phyloP scores from a whole-genome alignment of 768 basidiomycete genomes.

The Xerocomus potaroensis region DNA sequence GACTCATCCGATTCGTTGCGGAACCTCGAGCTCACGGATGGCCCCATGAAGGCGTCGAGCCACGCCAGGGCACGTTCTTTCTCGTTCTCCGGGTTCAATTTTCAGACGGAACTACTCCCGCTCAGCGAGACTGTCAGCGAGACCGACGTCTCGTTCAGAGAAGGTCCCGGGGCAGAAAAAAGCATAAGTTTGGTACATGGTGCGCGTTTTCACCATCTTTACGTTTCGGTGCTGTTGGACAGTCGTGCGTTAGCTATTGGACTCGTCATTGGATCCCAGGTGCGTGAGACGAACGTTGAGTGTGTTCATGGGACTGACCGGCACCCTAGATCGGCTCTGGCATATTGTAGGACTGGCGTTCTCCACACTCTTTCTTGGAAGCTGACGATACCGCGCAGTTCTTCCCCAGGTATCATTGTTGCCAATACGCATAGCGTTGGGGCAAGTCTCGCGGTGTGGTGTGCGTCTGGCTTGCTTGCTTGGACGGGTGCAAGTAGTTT shows the following conservation, averaged over 20 bases:
- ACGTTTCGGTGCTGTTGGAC: slow-evolving; percentile 4
- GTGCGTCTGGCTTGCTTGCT: slow-evolving; percentile 73
- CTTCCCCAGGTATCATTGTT: slow-evolving; percentile 88
- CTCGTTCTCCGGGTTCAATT: slow-evolving; percentile 75
- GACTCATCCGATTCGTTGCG: slow-evolving; percentile 75
- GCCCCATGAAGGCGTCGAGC: slow-evolving; percentile 35
- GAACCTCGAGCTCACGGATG: slow-evolving; percentile 73
- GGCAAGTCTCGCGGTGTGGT: slow-evolving; percentile 84
- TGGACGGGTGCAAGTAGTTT: slow-evolving; percentile 98
- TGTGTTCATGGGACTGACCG: slow-evolving; percentile 2
- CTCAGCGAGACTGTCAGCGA: slow-evolving; percentile 75
- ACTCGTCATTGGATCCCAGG: slow-evolving; percentile 78
- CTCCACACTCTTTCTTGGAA: neutral
- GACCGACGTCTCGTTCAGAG: slow-evolving; percentile 46
- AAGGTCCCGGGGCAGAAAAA: slow-evolving; percentile 61
- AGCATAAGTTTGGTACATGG: slow-evolving; percentile 75
- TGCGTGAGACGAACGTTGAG: slow-evolving; percentile 25
- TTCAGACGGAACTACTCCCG: slow-evolving; percentile 72
- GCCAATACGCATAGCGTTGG: slow-evolving; percentile 88
- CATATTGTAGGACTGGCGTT: slow-evolving; percentile 67
- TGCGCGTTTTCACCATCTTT: slow-evolving; percentile 29
- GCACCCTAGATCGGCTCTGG: slow-evolving; percentile 75
- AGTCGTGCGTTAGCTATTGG: slow-evolving; percentile 59
- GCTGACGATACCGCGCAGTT: slow-evolving; percentile 41
- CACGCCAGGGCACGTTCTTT: slow-evolving; percentile 48